Percentiles rank a stretch among this genome's conserved stretches.
Evolutionary conservation across 2,329 filamentous ascomycete genomes (phyloP).

Genomic region (Fusarium tuaranense): DNA sequence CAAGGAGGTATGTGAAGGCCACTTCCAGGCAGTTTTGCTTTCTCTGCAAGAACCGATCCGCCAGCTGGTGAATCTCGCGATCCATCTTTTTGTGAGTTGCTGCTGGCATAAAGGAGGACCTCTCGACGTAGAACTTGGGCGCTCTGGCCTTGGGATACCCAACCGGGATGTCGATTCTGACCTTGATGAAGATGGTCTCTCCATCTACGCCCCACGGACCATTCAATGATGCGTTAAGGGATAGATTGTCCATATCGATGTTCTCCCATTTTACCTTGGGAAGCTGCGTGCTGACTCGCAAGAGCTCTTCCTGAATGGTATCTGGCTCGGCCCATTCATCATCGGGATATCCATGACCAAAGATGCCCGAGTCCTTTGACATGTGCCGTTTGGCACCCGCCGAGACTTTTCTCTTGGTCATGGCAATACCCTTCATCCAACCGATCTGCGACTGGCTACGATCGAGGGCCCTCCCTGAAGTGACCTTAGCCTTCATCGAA

Average conservation of each 20-base stretch:
- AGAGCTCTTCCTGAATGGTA: slow-evolving; percentile 72
- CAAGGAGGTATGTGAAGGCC: slow-evolving; percentile 71
- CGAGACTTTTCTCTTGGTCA: slow-evolving; percentile 66
- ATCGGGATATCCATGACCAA: slow-evolving; percentile 63
- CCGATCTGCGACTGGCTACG: slow-evolving; percentile 69
- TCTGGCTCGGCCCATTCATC: slow-evolving; percentile 72
- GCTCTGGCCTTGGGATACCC: slow-evolving; percentile 69
- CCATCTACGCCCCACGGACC: slow-evolving; percentile 72
- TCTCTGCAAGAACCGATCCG: slow-evolving; percentile 65
- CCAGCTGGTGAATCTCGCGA: slow-evolving; percentile 67
- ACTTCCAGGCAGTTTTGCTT: slow-evolving; percentile 73
- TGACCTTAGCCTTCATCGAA: slow-evolving; percentile 68
- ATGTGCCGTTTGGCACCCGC: slow-evolving; percentile 58
- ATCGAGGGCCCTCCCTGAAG: slow-evolving; percentile 55
- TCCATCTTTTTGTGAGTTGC: slow-evolving; percentile 64
- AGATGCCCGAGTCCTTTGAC: slow-evolving; percentile 64
- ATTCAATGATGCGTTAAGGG: slow-evolving; percentile 70
- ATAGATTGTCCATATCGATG: slow-evolving; percentile 72
- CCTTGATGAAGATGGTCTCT: slow-evolving; percentile 70
- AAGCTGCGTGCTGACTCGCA: slow-evolving; percentile 71
- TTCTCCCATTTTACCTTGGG: slow-evolving; percentile 74
- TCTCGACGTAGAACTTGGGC: slow-evolving; percentile 71
- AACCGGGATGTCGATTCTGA: slow-evolving; percentile 69
- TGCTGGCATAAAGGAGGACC: slow-evolving; percentile 71
- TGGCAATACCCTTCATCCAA: slow-evolving; percentile 77